Conservation (phyloP, 225 moss, liverwort and hornwort genomes). For the Sphagnum tenellum region DNA sequence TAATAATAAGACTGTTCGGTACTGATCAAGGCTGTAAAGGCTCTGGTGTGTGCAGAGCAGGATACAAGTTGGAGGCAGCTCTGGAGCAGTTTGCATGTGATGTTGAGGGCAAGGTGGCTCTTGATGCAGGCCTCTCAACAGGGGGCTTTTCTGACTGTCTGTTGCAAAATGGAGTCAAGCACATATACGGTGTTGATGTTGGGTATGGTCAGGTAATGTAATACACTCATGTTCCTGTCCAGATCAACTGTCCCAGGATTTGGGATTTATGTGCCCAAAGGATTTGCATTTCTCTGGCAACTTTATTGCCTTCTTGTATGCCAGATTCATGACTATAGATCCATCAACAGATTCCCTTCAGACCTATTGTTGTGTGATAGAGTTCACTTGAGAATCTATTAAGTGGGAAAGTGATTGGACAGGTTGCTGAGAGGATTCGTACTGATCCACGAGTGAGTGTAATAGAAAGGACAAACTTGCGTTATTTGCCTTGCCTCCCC, state of each 20-base stretch:
- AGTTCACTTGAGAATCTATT: no score
- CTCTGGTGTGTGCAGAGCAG: conserved; percentile 48
- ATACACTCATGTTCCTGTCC: no score
- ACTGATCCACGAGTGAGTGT: conserved; percentile 66
- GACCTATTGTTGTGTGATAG: no score
- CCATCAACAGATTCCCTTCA: no score
- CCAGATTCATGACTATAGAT: no score
- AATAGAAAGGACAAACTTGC: conserved; percentile 92
- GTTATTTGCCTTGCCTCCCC: conserved; percentile 74
- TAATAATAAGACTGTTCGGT: neutral
- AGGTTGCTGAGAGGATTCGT: conserved; percentile 96
- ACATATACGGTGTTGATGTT: conserved; percentile 87
- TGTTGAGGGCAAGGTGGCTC: conserved; percentile 70
- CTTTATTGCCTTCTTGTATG: no score
- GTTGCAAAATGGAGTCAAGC: conserved; percentile 73
- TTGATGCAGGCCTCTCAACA: conserved; percentile 92
- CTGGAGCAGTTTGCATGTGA: conserved; percentile 76
- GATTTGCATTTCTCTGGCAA: no score
- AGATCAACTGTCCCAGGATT: neutral
- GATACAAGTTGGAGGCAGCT: conserved; percentile 94
- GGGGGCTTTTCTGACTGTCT: conserved; percentile 95
- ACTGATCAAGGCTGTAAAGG: neutral
- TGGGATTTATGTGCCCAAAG: neutral
- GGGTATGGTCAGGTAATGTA: conserved; percentile 76
- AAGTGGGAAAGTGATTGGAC: conserved; percentile 9